phyloP scores from a whole-genome alignment of 2,329 filamentous ascomycete genomes.

The Pseudocercospora musae region DNA sequence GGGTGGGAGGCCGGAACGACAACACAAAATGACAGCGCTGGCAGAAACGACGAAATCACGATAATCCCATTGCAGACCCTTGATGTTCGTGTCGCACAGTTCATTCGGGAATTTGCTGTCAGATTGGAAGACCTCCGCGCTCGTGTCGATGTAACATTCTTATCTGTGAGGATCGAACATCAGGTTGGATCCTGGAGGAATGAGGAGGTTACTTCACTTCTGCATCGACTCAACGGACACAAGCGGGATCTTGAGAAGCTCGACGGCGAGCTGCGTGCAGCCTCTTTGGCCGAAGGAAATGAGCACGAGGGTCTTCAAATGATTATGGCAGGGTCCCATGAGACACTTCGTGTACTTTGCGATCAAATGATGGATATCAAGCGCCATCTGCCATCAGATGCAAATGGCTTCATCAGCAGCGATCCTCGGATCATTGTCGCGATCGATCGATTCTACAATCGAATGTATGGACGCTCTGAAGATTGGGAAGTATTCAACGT shows the following conservation, averaged over 20 bases:
- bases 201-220: not conserved
- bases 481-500: not conserved
- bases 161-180: not conserved
- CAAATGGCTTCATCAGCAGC: not conserved
- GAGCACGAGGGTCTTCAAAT: not conserved
- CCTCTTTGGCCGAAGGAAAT: not conserved
- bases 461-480: not conserved
- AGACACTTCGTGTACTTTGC: not conserved
- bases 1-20: not conserved
- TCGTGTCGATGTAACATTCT: not conserved
- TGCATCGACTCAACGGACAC: not conserved
- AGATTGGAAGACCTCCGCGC: not conserved
- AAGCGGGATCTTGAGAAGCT: not conserved
- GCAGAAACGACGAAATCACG: not conserved
- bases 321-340: not conserved
- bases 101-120: not conserved
- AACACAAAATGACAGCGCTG: not conserved
- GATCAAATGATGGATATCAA: not conserved
- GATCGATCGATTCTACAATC: not conserved
- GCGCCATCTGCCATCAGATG: not conserved
- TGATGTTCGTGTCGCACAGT: not conserved
- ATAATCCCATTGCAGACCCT: not conserved
- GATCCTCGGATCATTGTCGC: not conserved
- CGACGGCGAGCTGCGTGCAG: not conserved
- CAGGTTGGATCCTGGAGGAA: not conserved